Conservation (phyloP, 1,284 basidiomycete genomes). For the Somion occarium region DNA sequence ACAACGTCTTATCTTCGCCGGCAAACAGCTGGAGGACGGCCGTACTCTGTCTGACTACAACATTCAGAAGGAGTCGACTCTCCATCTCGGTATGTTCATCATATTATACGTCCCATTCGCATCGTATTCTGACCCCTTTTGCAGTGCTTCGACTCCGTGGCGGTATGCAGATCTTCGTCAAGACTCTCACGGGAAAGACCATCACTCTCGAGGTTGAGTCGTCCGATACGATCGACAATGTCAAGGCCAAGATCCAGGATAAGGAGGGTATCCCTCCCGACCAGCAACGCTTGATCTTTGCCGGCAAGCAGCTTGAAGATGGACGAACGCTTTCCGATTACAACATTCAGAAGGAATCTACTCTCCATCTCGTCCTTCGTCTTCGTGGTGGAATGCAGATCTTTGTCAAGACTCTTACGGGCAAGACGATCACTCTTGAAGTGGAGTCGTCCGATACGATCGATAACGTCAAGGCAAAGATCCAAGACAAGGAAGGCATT, state of each 20-base stretch:
- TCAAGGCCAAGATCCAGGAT: conserved; percentile 77
- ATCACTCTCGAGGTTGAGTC: conserved; percentile 46
- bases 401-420: conserved; percentile 20
- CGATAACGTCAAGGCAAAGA: conserved; percentile 20
- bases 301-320: conserved; percentile 79
- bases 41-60: conserved; percentile 54
- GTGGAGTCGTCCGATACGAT: conserved; percentile 20
- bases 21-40: conserved; percentile 67
- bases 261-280: conserved; percentile 78
- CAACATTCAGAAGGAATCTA: conserved; percentile 73
- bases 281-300: conserved; percentile 80
- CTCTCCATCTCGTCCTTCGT: conserved; percentile 58
- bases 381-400: conserved; percentile 22
- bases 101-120: not conserved
- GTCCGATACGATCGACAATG: conserved; percentile 79
- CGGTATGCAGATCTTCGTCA: conserved; percentile 73
- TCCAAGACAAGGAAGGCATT: conserved; percentile 20
- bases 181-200: conserved; percentile 53
- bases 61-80: conserved; percentile 27
- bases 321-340: conserved; percentile 72
- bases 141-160: conserved; percentile 59
- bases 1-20: conserved; percentile 79
- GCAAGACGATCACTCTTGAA: conserved; percentile 20
- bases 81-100: conserved; percentile 26
- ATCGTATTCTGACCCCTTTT: conserved; percentile 29